Conservation (phyloP, 2,329 filamentous ascomycete species). For the Botryotinia convoluta region DNA sequence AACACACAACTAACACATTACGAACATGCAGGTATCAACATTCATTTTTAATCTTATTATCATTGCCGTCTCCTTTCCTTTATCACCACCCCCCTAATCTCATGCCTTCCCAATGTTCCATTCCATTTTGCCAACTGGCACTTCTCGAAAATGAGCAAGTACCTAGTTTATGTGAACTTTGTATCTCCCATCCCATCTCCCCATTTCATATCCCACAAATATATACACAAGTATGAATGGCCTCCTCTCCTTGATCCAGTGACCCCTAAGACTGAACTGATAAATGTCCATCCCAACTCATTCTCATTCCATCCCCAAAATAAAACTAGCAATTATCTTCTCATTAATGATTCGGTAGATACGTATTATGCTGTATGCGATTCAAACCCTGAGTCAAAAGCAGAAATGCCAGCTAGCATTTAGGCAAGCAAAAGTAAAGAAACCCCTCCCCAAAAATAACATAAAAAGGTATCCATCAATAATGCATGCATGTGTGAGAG, state of each 20-base stretch:
- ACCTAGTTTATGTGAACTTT: not conserved
- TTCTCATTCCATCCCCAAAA: slow-evolving; percentile 1
- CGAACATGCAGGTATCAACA: not conserved
- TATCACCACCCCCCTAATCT: not conserved
- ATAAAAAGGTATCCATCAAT: slow-evolving; percentile 15
- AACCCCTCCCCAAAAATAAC: not conserved
- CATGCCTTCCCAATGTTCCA: not conserved
- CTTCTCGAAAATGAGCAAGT: not conserved
- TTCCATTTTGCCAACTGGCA: not conserved
- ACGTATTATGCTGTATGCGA: slow-evolving; percentile 3
- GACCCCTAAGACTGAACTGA: not conserved
- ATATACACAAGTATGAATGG: slow-evolving; percentile 10
- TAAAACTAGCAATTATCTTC: slow-evolving; percentile 13
- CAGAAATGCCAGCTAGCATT: slow-evolving; percentile 1
- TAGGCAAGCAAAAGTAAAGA: slow-evolving; percentile 3
- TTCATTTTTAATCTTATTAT: slow-evolving; percentile 10
- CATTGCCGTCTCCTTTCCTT: not conserved
- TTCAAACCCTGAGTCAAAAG: not conserved
- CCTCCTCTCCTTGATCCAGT: not conserved
- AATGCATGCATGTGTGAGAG: not conserved
- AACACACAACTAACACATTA: not conserved
- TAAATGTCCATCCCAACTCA: not conserved
- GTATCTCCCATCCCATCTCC: not conserved
- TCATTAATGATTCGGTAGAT: slow-evolving; percentile 6
- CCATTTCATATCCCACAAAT: slow-evolving; percentile 9